Percentiles rank a stretch among this genome's conserved stretches.
Conservation (phyloP, 2,329 filamentous ascomycete genomes). For the Penicillium palitans region DNA sequence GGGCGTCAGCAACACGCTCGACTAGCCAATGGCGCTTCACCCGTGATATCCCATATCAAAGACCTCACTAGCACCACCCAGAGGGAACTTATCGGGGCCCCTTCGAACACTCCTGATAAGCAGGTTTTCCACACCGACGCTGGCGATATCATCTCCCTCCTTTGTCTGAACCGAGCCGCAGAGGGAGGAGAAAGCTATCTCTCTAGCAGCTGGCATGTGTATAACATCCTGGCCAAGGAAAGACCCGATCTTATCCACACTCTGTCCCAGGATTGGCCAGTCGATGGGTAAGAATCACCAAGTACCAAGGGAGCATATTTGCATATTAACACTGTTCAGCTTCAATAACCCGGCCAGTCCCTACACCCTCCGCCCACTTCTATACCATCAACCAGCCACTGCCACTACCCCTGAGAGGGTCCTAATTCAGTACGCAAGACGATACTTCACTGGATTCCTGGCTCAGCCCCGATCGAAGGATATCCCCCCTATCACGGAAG, state of each 20-base stretch:
- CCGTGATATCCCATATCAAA: constrained; percentile 62
- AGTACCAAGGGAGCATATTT: background rate
- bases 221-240: constrained; percentile 55
- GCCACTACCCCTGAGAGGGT: constrained; percentile 53
- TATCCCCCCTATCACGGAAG: constrained; percentile 53
- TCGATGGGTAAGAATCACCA: constrained; percentile 44
- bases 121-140: constrained; percentile 59
- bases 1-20: constrained; percentile 44
- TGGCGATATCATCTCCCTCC: constrained; percentile 56
- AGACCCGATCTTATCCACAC: constrained; percentile 56
- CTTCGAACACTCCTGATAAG: constrained; percentile 31
- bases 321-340: constrained; percentile 34
- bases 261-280: constrained; percentile 50
- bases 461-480: constrained; percentile 43
- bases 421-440: constrained; percentile 61
- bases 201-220: constrained; percentile 55
- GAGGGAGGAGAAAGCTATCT: constrained; percentile 55
- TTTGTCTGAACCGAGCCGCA: constrained; percentile 48
- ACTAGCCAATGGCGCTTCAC: constrained; percentile 28
- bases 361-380: constrained; percentile 47
- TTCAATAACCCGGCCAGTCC: constrained; percentile 53
- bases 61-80: constrained; percentile 48
- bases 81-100: constrained; percentile 17
- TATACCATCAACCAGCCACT: constrained; percentile 55
- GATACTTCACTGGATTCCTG: constrained; percentile 56